Conservation (phyloP, 129 eudicot genomes). For the Ambrosia artemisiifolia region DNA sequence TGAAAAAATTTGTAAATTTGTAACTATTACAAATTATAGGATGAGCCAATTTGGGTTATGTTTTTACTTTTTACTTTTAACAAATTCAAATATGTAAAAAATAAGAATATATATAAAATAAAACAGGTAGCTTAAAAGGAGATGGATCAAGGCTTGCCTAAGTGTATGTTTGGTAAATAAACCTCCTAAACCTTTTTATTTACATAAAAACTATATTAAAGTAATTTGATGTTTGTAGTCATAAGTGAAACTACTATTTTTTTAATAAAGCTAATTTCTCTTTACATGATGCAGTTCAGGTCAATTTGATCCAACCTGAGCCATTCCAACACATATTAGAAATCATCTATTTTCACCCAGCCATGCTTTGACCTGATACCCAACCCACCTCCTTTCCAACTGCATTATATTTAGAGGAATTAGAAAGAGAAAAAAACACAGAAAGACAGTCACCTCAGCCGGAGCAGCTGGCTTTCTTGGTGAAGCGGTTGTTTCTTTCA, state of each 20-base stretch:
- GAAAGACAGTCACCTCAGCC: slow-evolving; percentile 30
- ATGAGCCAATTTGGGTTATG: neutral
- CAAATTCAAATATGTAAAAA: neutral
- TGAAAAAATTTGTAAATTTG: neutral
- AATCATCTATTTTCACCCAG: neutral
- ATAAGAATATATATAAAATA: too few relatives aligned
- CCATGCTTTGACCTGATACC: neutral
- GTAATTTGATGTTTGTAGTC: neutral
- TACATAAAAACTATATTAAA: neutral
- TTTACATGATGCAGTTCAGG: neutral
- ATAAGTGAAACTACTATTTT: neutral
- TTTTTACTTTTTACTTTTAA: neutral
- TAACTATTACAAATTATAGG: neutral
- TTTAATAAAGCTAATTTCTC: neutral
- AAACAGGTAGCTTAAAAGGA: neutral
- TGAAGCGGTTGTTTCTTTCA: slow-evolving; percentile 32
- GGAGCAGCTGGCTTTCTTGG: slow-evolving; percentile 38
- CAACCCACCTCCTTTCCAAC: neutral
- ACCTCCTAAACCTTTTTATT: neutral
- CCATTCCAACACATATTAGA: neutral
- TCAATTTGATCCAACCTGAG: neutral
- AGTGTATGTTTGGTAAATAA: neutral
- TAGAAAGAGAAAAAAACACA: neutral
- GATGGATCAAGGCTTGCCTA: neutral
- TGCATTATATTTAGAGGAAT: neutral